Conservation (phyloP, 202 grass and related monocot genomes). For the Musa balbisiana region DNA sequence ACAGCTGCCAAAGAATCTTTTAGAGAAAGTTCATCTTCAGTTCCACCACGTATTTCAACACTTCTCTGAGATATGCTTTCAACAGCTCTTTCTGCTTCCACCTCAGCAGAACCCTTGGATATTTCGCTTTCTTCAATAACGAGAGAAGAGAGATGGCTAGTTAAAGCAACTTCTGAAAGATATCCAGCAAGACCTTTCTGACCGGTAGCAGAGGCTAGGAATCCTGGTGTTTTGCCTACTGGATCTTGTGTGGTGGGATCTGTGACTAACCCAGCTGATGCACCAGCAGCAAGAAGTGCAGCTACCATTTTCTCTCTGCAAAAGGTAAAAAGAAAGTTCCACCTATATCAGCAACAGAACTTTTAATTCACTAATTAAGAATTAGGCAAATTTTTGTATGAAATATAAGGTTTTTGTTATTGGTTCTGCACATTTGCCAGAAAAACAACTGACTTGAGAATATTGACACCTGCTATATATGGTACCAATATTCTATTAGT, state of each 20-base stretch:
- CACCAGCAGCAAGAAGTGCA: constrained; percentile 74
- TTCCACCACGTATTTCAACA: constrained; percentile 37
- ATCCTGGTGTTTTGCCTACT: constrained; percentile 84
- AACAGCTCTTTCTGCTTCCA: constrained; percentile 56
- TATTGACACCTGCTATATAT: not conserved
- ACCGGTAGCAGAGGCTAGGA: constrained; percentile 71
- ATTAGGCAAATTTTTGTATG: not conserved
- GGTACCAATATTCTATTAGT: not conserved
- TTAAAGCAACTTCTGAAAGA: constrained; percentile 74
- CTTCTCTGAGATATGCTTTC: constrained; percentile 61
- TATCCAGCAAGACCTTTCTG: constrained; percentile 81
- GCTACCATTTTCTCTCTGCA: constrained; percentile 93
- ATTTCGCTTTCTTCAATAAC: constrained; percentile 53
- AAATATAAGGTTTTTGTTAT: not conserved
- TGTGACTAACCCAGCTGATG: constrained; percentile 61
- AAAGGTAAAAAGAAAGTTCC: constrained; percentile 18
- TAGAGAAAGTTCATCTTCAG: constrained; percentile 82
- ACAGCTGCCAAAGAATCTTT: constrained; percentile 94
- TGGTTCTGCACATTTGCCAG: not conserved
- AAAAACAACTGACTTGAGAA: no score
- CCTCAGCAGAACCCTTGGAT: constrained; percentile 53
- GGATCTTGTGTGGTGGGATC: constrained; percentile 92
- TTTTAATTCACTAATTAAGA: constrained; percentile 4
- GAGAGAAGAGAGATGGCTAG: constrained; percentile 76
- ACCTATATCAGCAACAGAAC: constrained; percentile 8